Evolutionary conservation across 106 monocot genomes (phyloP), one percentile per base, ranked within the genome.

Genomic region (Apostasia shenzhenica): DNA sequence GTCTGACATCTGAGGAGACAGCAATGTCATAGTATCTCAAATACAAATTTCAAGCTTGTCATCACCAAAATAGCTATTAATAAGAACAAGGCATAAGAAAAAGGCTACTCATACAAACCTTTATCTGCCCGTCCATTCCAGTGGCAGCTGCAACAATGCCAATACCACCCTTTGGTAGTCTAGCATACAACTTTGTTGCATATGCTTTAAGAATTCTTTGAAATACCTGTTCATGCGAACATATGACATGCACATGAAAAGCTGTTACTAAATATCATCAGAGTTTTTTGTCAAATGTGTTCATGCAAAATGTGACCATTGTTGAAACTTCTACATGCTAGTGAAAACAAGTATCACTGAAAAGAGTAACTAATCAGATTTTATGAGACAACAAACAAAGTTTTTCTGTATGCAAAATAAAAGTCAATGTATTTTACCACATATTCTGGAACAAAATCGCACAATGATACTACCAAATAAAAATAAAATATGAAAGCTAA

Each of bases 91-190:
- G 45, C 14, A 68, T 39, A 39, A 67, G 48, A 52, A 73, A 41
- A 38, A 7, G 41, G 63, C 26, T 8, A 48, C 45, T 41, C 10
- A 14, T 44, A 47, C n/a, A 54, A 61, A 92, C 99, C 99, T 90
- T 99, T 75, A 99, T 93, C 58, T 93, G 99, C 61, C 89, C 99
- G 82, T 99, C 99, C 59, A 87, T 93, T 48, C 92, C 90, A 76
- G 99, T 99, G 54, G 97, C 97, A 83, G 97, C 92, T 59, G 97
- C 97, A 79, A 97, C 92, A 77, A 93, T 83, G 5, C 92, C 89
- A 0, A 85, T 90, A 11, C 99, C 99, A 54, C 93, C 99, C 55
- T 99, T 99, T 12, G 92, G 99, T 63, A 99, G 72, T 69, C 85
- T 90, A 63, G 80, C 75, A 72, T 80, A 80, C 67, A 99, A 67